A percentile compares a stretch with the other conserved stretches of the same genome.
Evolutionary conservation across 2,329 filamentous ascomycete species (phyloP).

Genomic region (Colletotrichum graminicola): DNA sequence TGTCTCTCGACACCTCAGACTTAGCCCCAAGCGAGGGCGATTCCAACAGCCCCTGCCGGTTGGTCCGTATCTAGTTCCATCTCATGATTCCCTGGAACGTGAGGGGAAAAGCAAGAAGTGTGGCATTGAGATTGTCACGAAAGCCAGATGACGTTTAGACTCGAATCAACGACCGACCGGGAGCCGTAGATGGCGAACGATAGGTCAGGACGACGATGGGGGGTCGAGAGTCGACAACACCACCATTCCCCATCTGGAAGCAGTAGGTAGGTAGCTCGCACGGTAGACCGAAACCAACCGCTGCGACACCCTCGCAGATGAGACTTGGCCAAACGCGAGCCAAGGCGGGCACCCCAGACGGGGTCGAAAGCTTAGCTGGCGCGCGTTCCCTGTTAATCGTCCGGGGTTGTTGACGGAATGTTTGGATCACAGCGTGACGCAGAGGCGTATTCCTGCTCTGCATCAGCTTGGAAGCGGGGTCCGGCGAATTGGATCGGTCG

Average conservation of each 20-base stretch:
- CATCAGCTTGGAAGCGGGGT: constrained; percentile 11
- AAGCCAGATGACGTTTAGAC: constrained; percentile 39
- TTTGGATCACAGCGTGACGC: constrained; percentile 14
- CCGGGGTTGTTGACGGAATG: background rate
- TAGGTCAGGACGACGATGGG: background rate
- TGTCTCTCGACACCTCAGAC: constrained; percentile 15
- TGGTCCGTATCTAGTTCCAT: constrained; percentile 28
- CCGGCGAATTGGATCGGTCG: constrained; percentile 1
- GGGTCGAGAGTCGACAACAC: background rate
- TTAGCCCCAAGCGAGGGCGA: background rate
- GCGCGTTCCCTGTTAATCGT: background rate
- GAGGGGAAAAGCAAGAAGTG: background rate
- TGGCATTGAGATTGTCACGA: constrained; percentile 15
- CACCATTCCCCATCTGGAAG: constrained; percentile 18
- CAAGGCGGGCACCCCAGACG: constrained; percentile 15
- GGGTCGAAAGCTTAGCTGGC: constrained; percentile 15
- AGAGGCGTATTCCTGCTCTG: background rate
- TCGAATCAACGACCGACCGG: constrained; percentile 6
- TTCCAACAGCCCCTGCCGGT: constrained; percentile 27
- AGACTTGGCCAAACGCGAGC: constrained; percentile 17
- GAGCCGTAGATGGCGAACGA: constrained; percentile 12
- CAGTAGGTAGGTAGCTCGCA: background rate
- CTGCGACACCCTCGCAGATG: constrained; percentile 13
- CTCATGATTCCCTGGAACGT: constrained; percentile 15
- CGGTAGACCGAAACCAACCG: constrained; percentile 5